Evolutionary conservation across 331 rosid species (phyloP).

Genomic region (Cydonia oblonga): DNA sequence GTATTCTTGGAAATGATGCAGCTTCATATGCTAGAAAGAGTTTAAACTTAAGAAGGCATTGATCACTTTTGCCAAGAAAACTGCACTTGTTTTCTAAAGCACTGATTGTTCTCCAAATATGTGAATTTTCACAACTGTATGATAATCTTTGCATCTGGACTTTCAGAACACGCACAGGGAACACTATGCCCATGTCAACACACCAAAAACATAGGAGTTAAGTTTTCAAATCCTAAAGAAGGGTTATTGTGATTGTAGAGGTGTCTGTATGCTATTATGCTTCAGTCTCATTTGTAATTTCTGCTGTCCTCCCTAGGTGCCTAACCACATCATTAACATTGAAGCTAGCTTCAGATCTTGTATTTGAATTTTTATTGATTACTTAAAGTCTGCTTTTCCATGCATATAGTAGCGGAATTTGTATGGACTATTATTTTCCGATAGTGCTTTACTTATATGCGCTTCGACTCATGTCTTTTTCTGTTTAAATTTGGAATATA

Average conservation of each 20-base stretch:
- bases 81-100: background rate
- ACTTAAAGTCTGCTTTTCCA: no score
- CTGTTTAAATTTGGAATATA: no score
- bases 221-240: background rate
- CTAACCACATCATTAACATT: background rate
- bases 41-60: background rate
- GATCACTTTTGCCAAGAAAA: background rate
- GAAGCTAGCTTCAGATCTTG: background rate
- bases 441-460: no score
- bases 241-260: background rate
- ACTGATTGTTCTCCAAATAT: background rate
- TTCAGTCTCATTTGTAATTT: background rate
- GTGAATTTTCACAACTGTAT: background rate
- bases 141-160: background rate
- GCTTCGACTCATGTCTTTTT: no score
- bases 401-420: no score
- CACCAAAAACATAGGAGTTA: background rate
- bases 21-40: background rate
- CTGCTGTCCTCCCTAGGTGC: background rate
- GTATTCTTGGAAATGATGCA: background rate
- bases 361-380: background rate
- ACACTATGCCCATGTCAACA: no score
- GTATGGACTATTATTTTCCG: no score
- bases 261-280: background rate
- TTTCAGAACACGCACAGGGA: background rate